A percentile compares a stretch with the other conserved stretches of the same genome.
These are phyloP conservation scores for Trametes cingulata DNA, from an alignment of 768 basidiomycete genomes.

Conservation along the genomic window DNA sequence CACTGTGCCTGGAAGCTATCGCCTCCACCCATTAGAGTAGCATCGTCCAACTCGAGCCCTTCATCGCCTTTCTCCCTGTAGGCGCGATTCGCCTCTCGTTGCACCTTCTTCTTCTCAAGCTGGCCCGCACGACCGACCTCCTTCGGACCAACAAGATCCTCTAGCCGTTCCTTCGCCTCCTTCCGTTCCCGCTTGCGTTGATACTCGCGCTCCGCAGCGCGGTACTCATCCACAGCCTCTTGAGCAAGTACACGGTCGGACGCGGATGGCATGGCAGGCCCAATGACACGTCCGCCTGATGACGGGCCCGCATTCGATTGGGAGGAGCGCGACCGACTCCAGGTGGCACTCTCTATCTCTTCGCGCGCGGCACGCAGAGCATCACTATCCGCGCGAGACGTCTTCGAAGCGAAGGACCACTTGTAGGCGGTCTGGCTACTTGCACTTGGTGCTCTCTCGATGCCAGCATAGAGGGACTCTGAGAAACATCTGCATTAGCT, in stretches of 20 bases:
- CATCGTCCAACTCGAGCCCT: slow-evolving; percentile 75
- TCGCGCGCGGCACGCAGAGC: slow-evolving; percentile 61
- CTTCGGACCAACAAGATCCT: slow-evolving; percentile 80
- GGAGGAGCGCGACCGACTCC: slow-evolving; percentile 27
- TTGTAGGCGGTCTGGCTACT: slow-evolving; percentile 80
- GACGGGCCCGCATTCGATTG: slow-evolving; percentile 17
- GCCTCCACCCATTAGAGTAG: slow-evolving; percentile 77
- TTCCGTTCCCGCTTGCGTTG: slow-evolving; percentile 68
- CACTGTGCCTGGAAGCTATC: slow-evolving; percentile 83
- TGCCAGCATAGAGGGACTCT: slow-evolving; percentile 63
- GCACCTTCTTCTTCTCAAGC: slow-evolving; percentile 82
- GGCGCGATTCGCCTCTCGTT: slow-evolving; percentile 66
- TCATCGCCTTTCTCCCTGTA: slow-evolving; percentile 77
- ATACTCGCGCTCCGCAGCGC: slow-evolving; percentile 50
- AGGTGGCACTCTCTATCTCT: slow-evolving; percentile 52
- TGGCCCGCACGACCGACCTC: slow-evolving; percentile 80
- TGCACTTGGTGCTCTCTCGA: slow-evolving; percentile 57
- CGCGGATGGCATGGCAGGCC: slow-evolving; percentile 68
- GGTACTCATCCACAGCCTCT: slow-evolving; percentile 57
- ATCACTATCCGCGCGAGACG: slow-evolving; percentile 55
- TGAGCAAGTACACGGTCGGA: slow-evolving; percentile 70
- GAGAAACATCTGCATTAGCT: not conserved
- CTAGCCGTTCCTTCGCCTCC: slow-evolving; percentile 67
- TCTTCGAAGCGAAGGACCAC: slow-evolving; percentile 81
- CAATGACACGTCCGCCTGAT: slow-evolving; percentile 49